Percentiles rank a stretch among this genome's conserved stretches.
Conservation (phyloP, 176 grass and related monocot genomes). For the Secale cereale region DNA sequence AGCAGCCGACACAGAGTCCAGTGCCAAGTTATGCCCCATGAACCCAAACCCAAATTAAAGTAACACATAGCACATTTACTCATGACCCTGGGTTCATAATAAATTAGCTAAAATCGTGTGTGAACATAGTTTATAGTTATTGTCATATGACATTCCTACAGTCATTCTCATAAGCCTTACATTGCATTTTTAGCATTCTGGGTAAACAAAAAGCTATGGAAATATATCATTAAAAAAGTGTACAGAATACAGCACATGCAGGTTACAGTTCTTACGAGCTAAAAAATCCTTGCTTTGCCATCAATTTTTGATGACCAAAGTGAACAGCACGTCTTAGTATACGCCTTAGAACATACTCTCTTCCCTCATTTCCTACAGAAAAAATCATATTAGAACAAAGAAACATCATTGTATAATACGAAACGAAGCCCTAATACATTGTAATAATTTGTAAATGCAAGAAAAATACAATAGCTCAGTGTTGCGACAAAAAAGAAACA, state of each 20-base stretch:
- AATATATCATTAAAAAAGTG: constrained; percentile 1
- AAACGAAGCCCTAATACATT: not conserved
- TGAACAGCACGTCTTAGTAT: constrained; percentile 94
- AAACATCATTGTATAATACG: not conserved
- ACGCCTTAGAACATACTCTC: constrained; percentile 96
- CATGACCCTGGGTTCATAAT: not conserved
- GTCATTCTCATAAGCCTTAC: not conserved
- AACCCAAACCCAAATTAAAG: not conserved
- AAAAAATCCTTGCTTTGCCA: constrained; percentile 82
- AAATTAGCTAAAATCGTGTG: not conserved
- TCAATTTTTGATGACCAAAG: constrained; percentile 91
- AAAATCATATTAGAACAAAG: not conserved
- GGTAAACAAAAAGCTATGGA: not conserved
- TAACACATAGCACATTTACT: not conserved
- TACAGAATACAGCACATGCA: not conserved
- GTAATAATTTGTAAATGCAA: constrained; percentile 10
- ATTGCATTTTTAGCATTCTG: not conserved
- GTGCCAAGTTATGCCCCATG: not conserved
- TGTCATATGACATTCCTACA: not conserved
- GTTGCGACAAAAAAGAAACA: not conserved
- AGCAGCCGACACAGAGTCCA: not conserved
- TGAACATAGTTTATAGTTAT: not conserved
- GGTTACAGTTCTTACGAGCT: constrained; percentile 55
- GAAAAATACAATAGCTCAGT: not conserved
- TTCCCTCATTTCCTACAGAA: constrained; percentile 82